phyloP scores from a whole-genome alignment of 495 filamentous ascomycete species.

The Acidiella bohemica region DNA sequence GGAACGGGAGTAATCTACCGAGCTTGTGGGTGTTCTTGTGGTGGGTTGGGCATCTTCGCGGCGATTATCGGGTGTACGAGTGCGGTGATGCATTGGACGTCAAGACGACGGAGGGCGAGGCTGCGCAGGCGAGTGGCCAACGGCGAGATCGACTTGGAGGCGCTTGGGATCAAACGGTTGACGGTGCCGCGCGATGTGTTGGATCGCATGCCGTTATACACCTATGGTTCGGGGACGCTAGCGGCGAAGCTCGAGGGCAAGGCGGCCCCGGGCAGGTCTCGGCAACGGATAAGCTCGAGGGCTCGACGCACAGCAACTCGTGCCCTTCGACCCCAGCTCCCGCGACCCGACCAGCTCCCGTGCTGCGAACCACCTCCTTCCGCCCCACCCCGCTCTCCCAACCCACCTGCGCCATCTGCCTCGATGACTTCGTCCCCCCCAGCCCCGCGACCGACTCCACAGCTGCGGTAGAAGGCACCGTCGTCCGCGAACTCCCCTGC shows the following conservation, averaged over 20 bases:
- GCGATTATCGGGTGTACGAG: conserved; percentile 50
- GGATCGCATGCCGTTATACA: conserved; percentile 58
- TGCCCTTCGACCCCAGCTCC: conserved; percentile 16
- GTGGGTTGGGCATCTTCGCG: conserved; percentile 66
- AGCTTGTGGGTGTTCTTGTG: conserved; percentile 75
- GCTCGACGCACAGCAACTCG: conserved; percentile 18
- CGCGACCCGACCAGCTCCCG: conserved; percentile 11
- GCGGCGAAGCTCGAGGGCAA: too few relatives aligned
- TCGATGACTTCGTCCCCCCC: conserved; percentile 61
- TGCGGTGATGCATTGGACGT: conserved; percentile 57
- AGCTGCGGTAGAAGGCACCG: too few relatives aligned
- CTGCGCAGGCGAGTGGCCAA: conserved; percentile 55
- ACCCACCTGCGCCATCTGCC: conserved; percentile 70
- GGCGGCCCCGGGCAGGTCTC: too few relatives aligned
- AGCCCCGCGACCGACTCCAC: too few relatives aligned
- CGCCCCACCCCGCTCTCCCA: conserved; percentile 39
- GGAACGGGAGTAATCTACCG: conserved; percentile 36
- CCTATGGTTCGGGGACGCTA: conserved; percentile 38
- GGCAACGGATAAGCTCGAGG: conserved; percentile 21
- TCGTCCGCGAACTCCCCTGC: conserved; percentile 73
- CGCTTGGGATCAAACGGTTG: conserved; percentile 59
- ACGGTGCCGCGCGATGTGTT: conserved; percentile 57
- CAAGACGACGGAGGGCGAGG: conserved; percentile 47
- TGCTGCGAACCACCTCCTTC: conserved; percentile 1
- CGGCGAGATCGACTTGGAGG: conserved; percentile 71